phyloP scores from a whole-genome alignment of 129 eudicot species.

The carrot (Daucus carota) region DH1_v3.0 NC_030387.2:36284001-36284500 shows the following conservation, averaged over 20 bases:
- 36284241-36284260: slow-evolving; percentile 82
- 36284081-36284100: not conserved
- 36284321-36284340: slow-evolving; percentile 79
- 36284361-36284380: slow-evolving; percentile 82
- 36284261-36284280: slow-evolving; percentile 94
- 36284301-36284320: slow-evolving; percentile 86
- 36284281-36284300: slow-evolving; percentile 94
- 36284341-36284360: slow-evolving; percentile 89
- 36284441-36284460: not conserved
- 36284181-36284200: slow-evolving; percentile 58
- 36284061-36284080: not conserved
- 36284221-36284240: slow-evolving; percentile 96
- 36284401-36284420: not conserved
- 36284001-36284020: not conserved
- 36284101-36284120: not conserved
- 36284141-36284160: not conserved
- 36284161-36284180: not conserved
- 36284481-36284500: not conserved
- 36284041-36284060: not conserved
- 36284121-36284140: not conserved
- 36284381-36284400: slow-evolving; percentile 66
- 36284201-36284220: slow-evolving; percentile 86
- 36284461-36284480: no score
- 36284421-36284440: not conserved
- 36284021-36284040: not conserved